These are phyloP conservation scores for Phytophthora fragariae DNA, from an alignment of 352 stramenopile species.

Conservation along the genomic window DNA sequence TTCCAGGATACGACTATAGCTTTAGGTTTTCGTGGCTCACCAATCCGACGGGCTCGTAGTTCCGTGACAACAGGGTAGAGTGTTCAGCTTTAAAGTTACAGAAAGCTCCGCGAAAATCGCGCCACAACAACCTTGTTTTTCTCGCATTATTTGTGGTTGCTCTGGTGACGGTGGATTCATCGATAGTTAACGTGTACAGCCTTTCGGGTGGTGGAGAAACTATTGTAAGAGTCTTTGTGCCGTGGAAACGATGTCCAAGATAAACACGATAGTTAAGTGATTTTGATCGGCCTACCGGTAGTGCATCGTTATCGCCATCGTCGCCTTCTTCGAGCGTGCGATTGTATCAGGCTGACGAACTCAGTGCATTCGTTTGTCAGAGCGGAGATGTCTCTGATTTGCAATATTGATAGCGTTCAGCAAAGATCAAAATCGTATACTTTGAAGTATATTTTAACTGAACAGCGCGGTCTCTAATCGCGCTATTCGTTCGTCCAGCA, in stretches of 20 bases:
- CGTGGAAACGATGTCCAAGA: slow-evolving; percentile 64
- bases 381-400: not conserved
- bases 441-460: slow-evolving; percentile 13
- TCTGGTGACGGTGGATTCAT: slow-evolving; percentile 62
- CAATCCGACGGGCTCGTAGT: too few species aligned
- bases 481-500: slow-evolving; percentile 54
- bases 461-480: slow-evolving; percentile 54
- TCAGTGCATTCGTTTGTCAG: not conserved
- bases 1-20: not conserved
- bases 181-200: slow-evolving; percentile 65
- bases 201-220: slow-evolving; percentile 47
- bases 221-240: slow-evolving; percentile 61
- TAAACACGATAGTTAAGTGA: slow-evolving; percentile 46
- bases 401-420: too few species aligned
- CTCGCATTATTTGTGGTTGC: slow-evolving; percentile 54
- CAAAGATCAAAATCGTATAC: too few species aligned
- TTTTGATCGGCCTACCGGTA: slow-evolving; percentile 42
- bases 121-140: slow-evolving; percentile 23
- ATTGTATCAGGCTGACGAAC: slow-evolving; percentile 38
- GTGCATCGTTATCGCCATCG: slow-evolving; percentile 53
- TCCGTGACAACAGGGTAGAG: too few species aligned
- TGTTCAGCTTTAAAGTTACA: too few species aligned
- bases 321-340: slow-evolving; percentile 53
- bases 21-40: not conserved
- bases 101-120: too few species aligned